Evolutionary conservation across 2,329 filamentous ascomycete genomes (phyloP).

Genomic region (Graphilbum sp.): DNA sequence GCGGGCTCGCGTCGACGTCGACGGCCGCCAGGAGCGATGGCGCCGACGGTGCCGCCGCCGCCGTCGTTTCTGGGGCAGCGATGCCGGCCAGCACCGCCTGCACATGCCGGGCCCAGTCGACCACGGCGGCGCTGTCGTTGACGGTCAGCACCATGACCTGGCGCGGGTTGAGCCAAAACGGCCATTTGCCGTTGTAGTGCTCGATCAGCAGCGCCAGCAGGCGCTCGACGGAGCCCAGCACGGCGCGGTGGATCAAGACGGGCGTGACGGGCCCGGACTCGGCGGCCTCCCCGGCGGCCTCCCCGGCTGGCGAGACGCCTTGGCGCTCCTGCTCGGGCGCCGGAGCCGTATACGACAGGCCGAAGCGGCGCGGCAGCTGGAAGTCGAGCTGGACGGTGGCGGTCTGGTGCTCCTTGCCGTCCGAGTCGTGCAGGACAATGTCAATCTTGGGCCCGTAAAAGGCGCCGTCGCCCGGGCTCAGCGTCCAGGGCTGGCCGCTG

Average conservation of each 20-base stretch:
- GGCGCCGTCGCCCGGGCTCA: conserved; percentile 71
- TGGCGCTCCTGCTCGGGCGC: conserved; percentile 44
- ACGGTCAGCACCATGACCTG: conserved; percentile 62
- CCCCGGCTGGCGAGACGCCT: conserved; percentile 14
- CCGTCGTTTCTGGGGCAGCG: background rate
- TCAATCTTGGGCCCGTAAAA: conserved; percentile 92
- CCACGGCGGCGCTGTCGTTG: conserved; percentile 39
- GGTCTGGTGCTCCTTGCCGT: conserved; percentile 77
- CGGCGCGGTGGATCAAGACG: conserved; percentile 71
- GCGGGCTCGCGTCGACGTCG: conserved; percentile 50
- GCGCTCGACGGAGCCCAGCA: conserved; percentile 70
- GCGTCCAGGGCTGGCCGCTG: conserved; percentile 50
- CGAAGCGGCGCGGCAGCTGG: conserved; percentile 71
- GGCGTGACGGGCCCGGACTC: conserved; percentile 45
- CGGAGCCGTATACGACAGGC: conserved; percentile 56
- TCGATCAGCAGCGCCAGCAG: conserved; percentile 77
- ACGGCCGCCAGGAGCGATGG: conserved; percentile 44
- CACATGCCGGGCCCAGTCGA: conserved; percentile 30
- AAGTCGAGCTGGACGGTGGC: conserved; percentile 85
- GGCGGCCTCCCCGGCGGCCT: conserved; percentile 29
- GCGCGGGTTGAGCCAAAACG: conserved; percentile 75
- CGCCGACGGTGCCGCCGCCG: conserved; percentile 8
- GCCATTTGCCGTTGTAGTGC: conserved; percentile 64
- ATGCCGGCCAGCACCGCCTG: conserved; percentile 35
- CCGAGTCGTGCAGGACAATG: conserved; percentile 61